Base-by-base conservation (phyloP, 192 early-diverging fungal genomes). In the Mortierella antarctica region DNA sequence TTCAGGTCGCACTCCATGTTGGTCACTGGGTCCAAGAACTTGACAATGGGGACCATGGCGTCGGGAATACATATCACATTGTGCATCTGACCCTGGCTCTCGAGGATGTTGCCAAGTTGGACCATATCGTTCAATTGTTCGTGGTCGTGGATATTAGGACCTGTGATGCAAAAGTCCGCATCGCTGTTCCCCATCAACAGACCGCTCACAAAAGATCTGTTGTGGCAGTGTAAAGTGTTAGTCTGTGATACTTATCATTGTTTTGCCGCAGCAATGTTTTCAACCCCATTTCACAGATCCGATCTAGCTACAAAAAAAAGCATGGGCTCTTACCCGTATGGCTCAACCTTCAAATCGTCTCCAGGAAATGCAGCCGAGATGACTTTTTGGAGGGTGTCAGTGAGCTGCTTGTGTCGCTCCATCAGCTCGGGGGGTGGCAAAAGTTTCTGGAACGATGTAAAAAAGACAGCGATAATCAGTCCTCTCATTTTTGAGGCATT, bases 11-110 rank as follows among this genome's bases (percentile, higher is more conserved):
- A 83, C 44, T 66, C 62, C 6, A 85, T 20, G 13, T 69, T 60
- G 2, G 73, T 67, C 8, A 53, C 17, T 7, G 79, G 79, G 60
- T 85, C 83, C 1, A n/a, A 7, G 47, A 82, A 85, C 51, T 82
- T 85, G 58, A 74, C 70, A 46, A 85, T 82, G 9, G 83, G 83
- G 0, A 85, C 83, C 42, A 62, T 68, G 7, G 83, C 78, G 12
- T 50, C 17, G 5, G 63, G 48, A 51, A 85, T 72, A 11, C 67
- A 17, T 0, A 40, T 7, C 11, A 85, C 70, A 9, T 72, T 59
- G 14, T 49, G 13, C 79, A 85, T 82, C 2, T 20, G 20, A 5
- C 78, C 78, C 18, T 50, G 23, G 9, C 17, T 12, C 15, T 46
- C 39, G 23, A 85, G 69, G 9, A 72, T 52, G 0, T 51, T 15